phyloP scores from a whole-genome alignment of 345 rosid species.

The Moricandia moricandioides region DNA sequence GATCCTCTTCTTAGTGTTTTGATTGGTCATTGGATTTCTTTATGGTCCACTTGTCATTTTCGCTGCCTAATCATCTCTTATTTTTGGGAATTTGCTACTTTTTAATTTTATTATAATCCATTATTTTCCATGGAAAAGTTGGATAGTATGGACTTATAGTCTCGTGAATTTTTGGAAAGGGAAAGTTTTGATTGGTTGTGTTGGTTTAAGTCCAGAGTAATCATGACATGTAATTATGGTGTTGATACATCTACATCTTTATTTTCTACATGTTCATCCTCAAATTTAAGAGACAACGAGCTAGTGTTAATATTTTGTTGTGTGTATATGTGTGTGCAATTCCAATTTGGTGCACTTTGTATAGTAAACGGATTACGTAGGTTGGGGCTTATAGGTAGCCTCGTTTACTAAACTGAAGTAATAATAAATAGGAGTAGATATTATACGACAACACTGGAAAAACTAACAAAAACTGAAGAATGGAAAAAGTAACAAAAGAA shows the following conservation, averaged over 20 bases:
- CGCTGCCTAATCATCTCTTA: neutral
- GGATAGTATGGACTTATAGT: neutral
- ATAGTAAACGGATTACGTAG: neutral
- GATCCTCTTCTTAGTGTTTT: conserved; percentile 43
- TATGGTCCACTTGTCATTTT: conserved; percentile 33
- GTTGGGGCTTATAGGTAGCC: neutral
- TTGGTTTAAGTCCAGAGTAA: neutral
- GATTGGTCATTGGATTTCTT: conserved; percentile 66
- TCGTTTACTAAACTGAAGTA: too few relatives aligned
- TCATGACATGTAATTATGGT: neutral
- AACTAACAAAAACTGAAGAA: neutral
- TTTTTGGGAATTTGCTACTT: neutral
- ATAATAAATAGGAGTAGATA: neutral
- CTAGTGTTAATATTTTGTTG: neutral
- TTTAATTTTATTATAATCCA: neutral
- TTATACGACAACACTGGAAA: neutral
- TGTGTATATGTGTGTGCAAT: neutral
- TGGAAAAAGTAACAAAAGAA: neutral
- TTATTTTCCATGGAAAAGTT: conserved; percentile 16
- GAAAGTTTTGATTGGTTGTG: conserved; percentile 18
- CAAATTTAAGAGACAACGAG: neutral
- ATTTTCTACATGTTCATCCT: neutral
- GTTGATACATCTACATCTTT: conserved; percentile 1
- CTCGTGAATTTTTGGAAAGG: conserved; percentile 19
- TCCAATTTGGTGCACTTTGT: too few relatives aligned